Evolutionary conservation across 371 early-diverging fungal genomes (phyloP), one percentile per base, ranked within the genome.

Genomic region (Syncephalastrum racemosum): DNA sequence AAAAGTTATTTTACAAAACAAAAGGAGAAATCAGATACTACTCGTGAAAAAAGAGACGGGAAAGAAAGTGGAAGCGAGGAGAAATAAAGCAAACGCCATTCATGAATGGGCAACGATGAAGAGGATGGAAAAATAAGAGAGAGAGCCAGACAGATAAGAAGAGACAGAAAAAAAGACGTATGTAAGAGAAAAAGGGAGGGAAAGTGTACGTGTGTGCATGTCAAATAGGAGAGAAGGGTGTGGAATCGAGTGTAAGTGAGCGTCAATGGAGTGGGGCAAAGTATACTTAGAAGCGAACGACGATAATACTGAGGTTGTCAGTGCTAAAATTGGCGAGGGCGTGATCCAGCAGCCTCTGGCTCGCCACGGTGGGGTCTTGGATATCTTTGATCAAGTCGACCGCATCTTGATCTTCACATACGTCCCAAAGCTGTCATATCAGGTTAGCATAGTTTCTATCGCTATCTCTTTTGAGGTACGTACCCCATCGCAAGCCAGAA

Each of bases 401-500:
- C 4, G 97, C 98, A 56, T 90, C 86, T 70, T 98, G 93, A 71
- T 98, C 98, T 10, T 88, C 81, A 70, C 96, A 95, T n/a, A 97
- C 98, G 77, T 98, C 99, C 99, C 99, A 98, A 39, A 98, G 70
- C 89, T 91, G 64, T 53, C 22, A 36, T 23, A 12, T 50, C 50
- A 23, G 3, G 10, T 31, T 31, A 31, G 10, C 6, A 13, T 49
- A 46, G 15, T 41, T n/a, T 20, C 50, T 22, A 13, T 15, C 12
- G 24, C 51, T 49, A 15, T 14, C 18, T 7, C 42, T 25, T 48
- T 44, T n/a, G 20, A 27, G 13, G 39, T 44, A 70, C 84, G 70
- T 87, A 95, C 95, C 54, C 99, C 99, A 76, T 98, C 99, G 72
- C 99, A 98, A 23, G 99, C 99, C 44, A 98, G 69, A 60, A 98